A percentile compares a stretch with the other conserved stretches of the same genome.
phyloP scores from a whole-genome alignment of 78 protist genomes.

The Ministeria vibrans region DNA sequence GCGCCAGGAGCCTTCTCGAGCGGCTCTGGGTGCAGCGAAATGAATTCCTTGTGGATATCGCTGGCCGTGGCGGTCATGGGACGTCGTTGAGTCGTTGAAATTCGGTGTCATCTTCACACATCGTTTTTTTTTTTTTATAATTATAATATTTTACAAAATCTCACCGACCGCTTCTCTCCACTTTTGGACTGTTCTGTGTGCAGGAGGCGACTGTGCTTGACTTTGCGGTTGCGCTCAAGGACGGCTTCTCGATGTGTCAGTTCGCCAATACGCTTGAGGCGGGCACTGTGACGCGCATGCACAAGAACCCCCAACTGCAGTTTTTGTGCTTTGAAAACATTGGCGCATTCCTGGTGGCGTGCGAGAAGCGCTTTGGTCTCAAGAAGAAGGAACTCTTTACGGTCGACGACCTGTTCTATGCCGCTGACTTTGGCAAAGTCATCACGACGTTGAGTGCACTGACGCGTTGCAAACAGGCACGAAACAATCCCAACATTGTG shows the following conservation, averaged over 20 bases:
- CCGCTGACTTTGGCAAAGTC: neutral
- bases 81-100: no score
- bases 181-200: no score
- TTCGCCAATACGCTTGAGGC: neutral
- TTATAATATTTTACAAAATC: no score
- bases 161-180: no score
- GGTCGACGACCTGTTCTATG: conserved; percentile 1
- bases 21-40: no score
- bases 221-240: conserved; percentile 4
- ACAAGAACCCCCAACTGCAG: neutral
- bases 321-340: conserved; percentile 2
- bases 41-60: no score
- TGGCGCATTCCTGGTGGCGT: neutral
- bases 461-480: no score
- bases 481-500: no score
- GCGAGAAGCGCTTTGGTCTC: neutral
- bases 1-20: no score
- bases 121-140: no score
- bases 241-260: neutral
- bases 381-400: neutral
- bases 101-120: no score
- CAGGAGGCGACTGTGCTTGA: neutral
- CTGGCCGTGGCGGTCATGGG: no score
- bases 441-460: neutral
- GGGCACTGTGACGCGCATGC: neutral